Conservation (phyloP, 441 rosid species). For the Jatropha podagrica region DNA sequence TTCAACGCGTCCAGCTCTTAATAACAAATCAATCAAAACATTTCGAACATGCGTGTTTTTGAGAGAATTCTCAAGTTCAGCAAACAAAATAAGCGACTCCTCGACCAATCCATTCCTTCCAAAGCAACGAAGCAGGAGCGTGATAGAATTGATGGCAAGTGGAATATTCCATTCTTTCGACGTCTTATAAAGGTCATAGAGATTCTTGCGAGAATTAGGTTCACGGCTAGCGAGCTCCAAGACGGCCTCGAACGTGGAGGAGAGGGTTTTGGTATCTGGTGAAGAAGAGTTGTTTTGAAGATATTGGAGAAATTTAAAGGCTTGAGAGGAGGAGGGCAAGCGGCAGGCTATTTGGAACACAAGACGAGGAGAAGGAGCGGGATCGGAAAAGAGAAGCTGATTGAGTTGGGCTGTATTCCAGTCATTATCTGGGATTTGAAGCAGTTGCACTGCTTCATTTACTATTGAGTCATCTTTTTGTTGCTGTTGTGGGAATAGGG, state of each 20-base stretch:
- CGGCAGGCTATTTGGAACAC: conserved; percentile 51
- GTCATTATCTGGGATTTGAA: conserved; percentile 41
- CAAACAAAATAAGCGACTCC: conserved; percentile 42
- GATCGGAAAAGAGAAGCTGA: conserved; percentile 22
- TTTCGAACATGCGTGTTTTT: conserved; percentile 48
- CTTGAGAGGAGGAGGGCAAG: conserved; percentile 46
- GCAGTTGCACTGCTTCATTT: conserved; percentile 38
- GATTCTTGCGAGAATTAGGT: conserved; percentile 27
- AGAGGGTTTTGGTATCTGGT: conserved; percentile 32
- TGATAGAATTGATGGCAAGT: conserved; percentile 40
- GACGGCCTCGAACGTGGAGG: conserved; percentile 51
- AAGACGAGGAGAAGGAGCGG: conserved; percentile 39
- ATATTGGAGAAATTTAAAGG: conserved; percentile 54
- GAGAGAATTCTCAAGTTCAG: conserved; percentile 32
- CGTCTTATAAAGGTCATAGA: conserved; percentile 43
- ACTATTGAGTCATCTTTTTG: conserved; percentile 27
- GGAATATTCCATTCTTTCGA: conserved; percentile 53
- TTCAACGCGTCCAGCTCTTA: conserved; percentile 37
- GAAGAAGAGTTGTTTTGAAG: conserved; percentile 36
- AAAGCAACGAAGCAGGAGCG: conserved; percentile 48
- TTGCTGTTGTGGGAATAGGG: conserved; percentile 12
- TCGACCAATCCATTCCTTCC: conserved; percentile 49
- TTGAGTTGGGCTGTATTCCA: conserved; percentile 53
- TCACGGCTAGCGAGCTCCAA: conserved; percentile 53
- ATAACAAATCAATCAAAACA: conserved; percentile 31